phyloP scores from a whole-genome alignment of 2,329 filamentous ascomycete species.

The Xylariaceae sp. region DNA sequence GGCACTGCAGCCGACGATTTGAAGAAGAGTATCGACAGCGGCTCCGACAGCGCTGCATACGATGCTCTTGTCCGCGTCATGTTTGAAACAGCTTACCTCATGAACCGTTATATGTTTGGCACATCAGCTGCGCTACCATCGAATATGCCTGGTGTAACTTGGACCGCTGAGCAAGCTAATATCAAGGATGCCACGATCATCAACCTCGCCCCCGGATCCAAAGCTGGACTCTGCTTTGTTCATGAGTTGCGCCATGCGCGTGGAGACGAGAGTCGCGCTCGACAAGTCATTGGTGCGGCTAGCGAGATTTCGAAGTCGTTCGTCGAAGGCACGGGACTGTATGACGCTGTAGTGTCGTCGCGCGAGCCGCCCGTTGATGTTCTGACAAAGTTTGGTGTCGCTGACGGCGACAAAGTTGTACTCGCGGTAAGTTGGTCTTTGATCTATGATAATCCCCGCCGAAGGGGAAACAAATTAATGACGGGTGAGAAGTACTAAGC shows the following conservation, averaged over 20 bases:
- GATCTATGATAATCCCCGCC: too few relatives aligned
- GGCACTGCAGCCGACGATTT: too few relatives aligned
- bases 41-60: constrained; percentile 20
- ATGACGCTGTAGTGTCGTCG: neutral
- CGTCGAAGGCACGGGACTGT: neutral
- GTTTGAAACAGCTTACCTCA: constrained; percentile 29
- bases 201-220: constrained; percentile 30
- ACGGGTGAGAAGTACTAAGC: too few relatives aligned
- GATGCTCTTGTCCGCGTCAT: constrained; percentile 25
- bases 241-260: constrained; percentile 14
- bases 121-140: constrained; percentile 19
- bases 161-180: constrained; percentile 31
- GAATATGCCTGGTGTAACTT: constrained; percentile 19
- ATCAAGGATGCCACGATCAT: constrained; percentile 32
- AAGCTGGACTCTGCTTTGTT: constrained; percentile 24
- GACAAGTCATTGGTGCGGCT: constrained; percentile 22
- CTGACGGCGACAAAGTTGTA: constrained; percentile 13
- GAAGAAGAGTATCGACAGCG: constrained; percentile 13
- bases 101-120: constrained; percentile 32
- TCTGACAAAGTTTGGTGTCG: too few relatives aligned
- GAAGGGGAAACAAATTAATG: too few relatives aligned
- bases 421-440: too few relatives aligned
- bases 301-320: constrained; percentile 19
- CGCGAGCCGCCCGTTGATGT: too few relatives aligned
- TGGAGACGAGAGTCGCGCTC: constrained; percentile 12